phyloP scores from a whole-genome alignment of 106 monocot species.

The Alisma plantagoaquatica region DNA sequence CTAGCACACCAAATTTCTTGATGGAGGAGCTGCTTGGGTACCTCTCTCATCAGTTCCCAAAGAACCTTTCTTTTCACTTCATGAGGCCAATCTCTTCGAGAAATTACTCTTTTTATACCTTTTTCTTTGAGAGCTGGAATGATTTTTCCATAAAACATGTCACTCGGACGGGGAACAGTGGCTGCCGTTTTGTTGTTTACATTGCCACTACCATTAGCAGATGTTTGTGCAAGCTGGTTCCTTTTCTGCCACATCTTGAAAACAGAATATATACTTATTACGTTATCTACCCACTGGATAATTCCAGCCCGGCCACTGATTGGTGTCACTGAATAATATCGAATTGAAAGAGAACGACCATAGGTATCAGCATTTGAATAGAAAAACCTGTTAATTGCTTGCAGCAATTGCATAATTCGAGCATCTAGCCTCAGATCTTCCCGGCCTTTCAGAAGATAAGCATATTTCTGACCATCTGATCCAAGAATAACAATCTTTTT shows the following conservation, averaged over 20 bases:
- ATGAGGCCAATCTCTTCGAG: slow-evolving; percentile 98
- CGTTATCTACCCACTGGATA: slow-evolving; percentile 97
- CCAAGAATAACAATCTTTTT: slow-evolving; percentile 84
- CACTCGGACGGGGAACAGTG: slow-evolving; percentile 87
- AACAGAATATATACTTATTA: slow-evolving; percentile 87
- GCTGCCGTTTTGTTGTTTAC: slow-evolving; percentile 24
- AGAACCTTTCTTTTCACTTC: slow-evolving; percentile 98
- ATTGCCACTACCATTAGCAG: slow-evolving; percentile 41
- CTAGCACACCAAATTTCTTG: slow-evolving; percentile 96
- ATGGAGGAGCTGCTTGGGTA: slow-evolving; percentile 80
- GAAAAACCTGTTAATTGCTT: slow-evolving; percentile 68
- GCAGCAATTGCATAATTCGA: slow-evolving; percentile 90
- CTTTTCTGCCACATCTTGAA: slow-evolving; percentile 91
- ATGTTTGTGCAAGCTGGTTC: slow-evolving; percentile 46
- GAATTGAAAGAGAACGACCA: slow-evolving; percentile 43
- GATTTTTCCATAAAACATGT: slow-evolving; percentile 99
- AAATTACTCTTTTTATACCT: slow-evolving; percentile 89
- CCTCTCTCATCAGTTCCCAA: slow-evolving; percentile 92
- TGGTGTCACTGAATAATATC: slow-evolving; percentile 96
- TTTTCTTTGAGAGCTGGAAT: slow-evolving; percentile 98
- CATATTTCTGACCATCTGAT: slow-evolving; percentile 83
- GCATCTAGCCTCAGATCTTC: slow-evolving; percentile 99
- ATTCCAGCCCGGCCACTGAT: slow-evolving; percentile 92
- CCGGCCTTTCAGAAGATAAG: slow-evolving; percentile 94
- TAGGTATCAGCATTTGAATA: slow-evolving; percentile 34